Evolutionary conservation across 1,139 yeast genomes (phyloP).

Genomic region (Magnusiomyces tetraspermus): DNA sequence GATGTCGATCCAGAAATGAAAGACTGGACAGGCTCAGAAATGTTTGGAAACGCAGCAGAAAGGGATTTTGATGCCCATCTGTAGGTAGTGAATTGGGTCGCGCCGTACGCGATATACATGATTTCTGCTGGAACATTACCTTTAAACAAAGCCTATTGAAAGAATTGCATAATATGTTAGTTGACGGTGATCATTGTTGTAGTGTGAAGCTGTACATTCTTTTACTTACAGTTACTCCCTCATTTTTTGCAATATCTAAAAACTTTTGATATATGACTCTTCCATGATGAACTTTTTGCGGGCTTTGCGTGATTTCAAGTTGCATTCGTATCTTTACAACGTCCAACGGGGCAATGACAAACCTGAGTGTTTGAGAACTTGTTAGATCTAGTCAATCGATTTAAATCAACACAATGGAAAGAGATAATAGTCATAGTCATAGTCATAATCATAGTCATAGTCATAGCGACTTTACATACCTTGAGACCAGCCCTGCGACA

Average conservation of each 20-base stretch:
- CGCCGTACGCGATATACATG: constrained; percentile 79
- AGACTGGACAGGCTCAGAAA: constrained; percentile 40
- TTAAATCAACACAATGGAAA: too few species aligned
- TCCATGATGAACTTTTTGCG: too few species aligned
- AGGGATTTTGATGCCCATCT: constrained; percentile 43
- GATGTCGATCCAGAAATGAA: constrained; percentile 66
- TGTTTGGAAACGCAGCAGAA: constrained; percentile 22
- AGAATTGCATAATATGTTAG: too few species aligned
- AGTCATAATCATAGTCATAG: too few species aligned
- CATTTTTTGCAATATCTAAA: too few species aligned
- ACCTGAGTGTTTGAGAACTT: too few species aligned
- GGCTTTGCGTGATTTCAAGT: constrained; percentile 33
- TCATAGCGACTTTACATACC: constrained; percentile 22
- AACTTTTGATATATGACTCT: too few species aligned
- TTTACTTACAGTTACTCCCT: constrained; percentile 36
- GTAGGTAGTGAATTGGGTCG: constrained; percentile 70
- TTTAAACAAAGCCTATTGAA: constrained; percentile 61
- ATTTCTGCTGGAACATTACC: constrained; percentile 90
- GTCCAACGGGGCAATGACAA: constrained; percentile 81
- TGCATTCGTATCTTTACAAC: constrained; percentile 82
- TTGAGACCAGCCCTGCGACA: constrained; percentile 49
- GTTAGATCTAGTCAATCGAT: too few species aligned
- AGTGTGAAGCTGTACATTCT: background rate
- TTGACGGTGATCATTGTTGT: background rate
- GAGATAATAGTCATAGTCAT: too few species aligned